These are phyloP conservation scores for Amanita subjunquillea DNA, from an alignment of 768 basidiomycete species.

Conservation along the genomic window DNA sequence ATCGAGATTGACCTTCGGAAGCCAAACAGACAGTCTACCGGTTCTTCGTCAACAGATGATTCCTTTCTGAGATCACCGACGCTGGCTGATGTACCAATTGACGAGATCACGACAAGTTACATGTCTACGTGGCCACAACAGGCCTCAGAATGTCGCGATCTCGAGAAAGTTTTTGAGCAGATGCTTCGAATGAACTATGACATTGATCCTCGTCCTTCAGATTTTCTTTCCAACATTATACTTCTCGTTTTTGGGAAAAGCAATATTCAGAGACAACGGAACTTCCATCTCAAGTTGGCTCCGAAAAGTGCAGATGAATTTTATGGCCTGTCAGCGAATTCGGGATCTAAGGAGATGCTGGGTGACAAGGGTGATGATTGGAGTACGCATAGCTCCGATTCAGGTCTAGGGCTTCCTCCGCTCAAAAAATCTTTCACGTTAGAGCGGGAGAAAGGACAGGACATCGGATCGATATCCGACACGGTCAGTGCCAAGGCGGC, in stretches of 20 bases:
- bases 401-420: neutral
- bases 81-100: neutral
- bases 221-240: slow-evolving; percentile 36
- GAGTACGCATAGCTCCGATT: slow-evolving; percentile 6
- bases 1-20: neutral
- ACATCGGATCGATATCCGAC: neutral
- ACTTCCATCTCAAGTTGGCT: slow-evolving; percentile 48
- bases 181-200: slow-evolving; percentile 47
- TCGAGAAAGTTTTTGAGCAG: slow-evolving; percentile 49
- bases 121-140: slow-evolving; percentile 26
- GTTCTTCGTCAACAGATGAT: neutral
- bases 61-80: neutral
- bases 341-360: neutral
- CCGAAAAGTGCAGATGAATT: slow-evolving; percentile 27
- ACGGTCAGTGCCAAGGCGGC: slow-evolving; percentile 29
- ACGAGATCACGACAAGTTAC: neutral
- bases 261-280: slow-evolving; percentile 30
- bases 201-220: slow-evolving; percentile 41
- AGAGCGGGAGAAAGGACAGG: neutral
- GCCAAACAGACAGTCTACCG: neutral
- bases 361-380: neutral
- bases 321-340: neutral
- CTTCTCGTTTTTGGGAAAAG: slow-evolving; percentile 41
- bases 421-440: neutral
- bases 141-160: slow-evolving; percentile 25